These are phyloP conservation scores for Scedosporium boydii DNA, from an alignment of 2,329 filamentous ascomycete species.

Conservation along the genomic window DNA sequence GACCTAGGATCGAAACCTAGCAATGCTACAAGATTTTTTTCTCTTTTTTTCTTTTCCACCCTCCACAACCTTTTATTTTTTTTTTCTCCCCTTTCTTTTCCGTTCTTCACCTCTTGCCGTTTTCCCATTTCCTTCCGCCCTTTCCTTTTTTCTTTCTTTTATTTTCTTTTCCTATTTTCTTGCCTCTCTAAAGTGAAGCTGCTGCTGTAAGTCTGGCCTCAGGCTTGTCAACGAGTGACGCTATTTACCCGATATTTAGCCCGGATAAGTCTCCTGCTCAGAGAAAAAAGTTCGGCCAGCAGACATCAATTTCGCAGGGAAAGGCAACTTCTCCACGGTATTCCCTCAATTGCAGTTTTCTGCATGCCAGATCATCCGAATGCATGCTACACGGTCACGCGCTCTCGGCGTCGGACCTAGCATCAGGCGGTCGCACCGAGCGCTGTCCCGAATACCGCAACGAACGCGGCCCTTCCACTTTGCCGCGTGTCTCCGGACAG, in stretches of 20 bases:
- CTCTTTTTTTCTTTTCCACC: no score
- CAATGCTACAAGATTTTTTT: no score
- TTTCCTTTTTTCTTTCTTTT: no score
- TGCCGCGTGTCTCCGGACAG: slow-evolving; percentile 9
- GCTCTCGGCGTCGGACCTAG: slow-evolving; percentile 13
- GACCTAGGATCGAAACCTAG: no score
- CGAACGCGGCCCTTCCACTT: slow-evolving; percentile 11
- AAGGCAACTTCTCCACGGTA: slow-evolving; percentile 7
- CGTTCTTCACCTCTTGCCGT: no score
- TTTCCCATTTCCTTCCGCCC: no score
- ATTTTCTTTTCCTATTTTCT: no score
- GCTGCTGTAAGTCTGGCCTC: no score
- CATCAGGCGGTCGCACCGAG: slow-evolving; percentile 7
- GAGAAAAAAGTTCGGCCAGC: background rate
- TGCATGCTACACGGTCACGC: slow-evolving; percentile 17
- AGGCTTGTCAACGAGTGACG: background rate
- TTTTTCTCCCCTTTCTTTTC: no score
- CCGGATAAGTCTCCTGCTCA: background rate
- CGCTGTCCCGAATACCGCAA: slow-evolving; percentile 5
- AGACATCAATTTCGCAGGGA: slow-evolving; percentile 5
- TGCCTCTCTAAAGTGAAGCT: no score
- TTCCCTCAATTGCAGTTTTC: slow-evolving; percentile 11
- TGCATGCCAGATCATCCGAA: slow-evolving; percentile 12
- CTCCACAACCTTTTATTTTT: no score
- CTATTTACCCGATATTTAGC: background rate